Percentiles rank a stretch among this genome's conserved stretches.
These are phyloP conservation scores for Colletotrichum gigasporum DNA, from an alignment of 2,329 filamentous ascomycete genomes.

Conservation along the genomic window DNA sequence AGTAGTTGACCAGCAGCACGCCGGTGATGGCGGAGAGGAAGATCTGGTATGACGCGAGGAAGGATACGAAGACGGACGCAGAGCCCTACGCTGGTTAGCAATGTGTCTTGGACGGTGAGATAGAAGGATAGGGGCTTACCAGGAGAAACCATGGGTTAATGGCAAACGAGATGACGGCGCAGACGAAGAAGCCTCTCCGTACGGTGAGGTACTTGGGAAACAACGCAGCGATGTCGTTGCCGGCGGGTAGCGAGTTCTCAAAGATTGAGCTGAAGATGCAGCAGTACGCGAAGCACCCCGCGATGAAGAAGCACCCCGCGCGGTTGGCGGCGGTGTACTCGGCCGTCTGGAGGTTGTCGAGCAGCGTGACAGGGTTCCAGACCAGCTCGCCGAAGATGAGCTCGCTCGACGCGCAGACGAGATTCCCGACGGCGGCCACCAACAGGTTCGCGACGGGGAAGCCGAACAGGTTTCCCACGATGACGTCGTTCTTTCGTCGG, in stretches of 20 bases:
- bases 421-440: slow-evolving; percentile 48
- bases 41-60: slow-evolving; percentile 47
- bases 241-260: slow-evolving; percentile 51
- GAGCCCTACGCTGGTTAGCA: slow-evolving; percentile 43
- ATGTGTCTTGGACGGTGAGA: slow-evolving; percentile 48
- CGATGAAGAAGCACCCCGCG: slow-evolving; percentile 50
- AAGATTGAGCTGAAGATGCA: slow-evolving; percentile 54
- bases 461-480: slow-evolving; percentile 50
- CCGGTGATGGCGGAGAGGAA: slow-evolving; percentile 51
- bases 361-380: slow-evolving; percentile 40
- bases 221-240: slow-evolving; percentile 49
- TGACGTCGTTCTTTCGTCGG: slow-evolving; percentile 47
- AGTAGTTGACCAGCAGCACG: slow-evolving; percentile 48
- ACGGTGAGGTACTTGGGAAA: slow-evolving; percentile 50
- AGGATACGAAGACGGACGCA: slow-evolving; percentile 47
- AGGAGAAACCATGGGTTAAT: slow-evolving; percentile 51
- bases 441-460: slow-evolving; percentile 50
- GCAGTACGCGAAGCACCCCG: slow-evolving; percentile 51
- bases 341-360: slow-evolving; percentile 45
- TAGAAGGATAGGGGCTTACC: slow-evolving; percentile 44
- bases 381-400: slow-evolving; percentile 34
- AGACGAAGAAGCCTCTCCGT: slow-evolving; percentile 47
- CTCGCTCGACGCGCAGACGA: slow-evolving; percentile 44
- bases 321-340: slow-evolving; percentile 46
- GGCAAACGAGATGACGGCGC: slow-evolving; percentile 44